Percentiles rank a stretch among this genome's conserved stretches.
Conservation (phyloP, 495 filamentous ascomycete genomes). For the Cercophora sp. region DNA sequence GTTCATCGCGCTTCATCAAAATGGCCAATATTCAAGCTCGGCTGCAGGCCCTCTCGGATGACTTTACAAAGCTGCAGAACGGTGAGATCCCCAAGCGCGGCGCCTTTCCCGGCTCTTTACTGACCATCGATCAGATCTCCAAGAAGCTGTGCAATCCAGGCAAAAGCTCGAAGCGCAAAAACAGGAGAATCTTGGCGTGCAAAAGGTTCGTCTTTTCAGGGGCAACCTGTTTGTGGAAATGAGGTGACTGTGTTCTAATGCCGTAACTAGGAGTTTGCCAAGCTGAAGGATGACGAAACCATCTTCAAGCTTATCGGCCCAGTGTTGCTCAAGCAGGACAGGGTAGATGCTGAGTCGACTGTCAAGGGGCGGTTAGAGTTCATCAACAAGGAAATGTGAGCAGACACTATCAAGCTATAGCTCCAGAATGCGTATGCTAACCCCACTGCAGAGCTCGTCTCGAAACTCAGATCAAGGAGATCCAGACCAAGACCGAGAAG, state of each 20-base stretch:
- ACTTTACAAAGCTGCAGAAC: conserved; percentile 81
- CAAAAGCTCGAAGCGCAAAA: conserved; percentile 92
- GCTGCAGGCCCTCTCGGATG: conserved; percentile 78
- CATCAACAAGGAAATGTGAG: conserved; percentile 88
- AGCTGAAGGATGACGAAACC: conserved; percentile 70
- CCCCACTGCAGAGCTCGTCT: conserved; percentile 59
- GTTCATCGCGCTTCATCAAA: neutral
- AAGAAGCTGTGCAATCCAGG: conserved; percentile 67
- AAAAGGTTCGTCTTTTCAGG: conserved; percentile 55
- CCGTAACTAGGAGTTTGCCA: conserved; percentile 65
- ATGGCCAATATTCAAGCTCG: conserved; percentile 52
- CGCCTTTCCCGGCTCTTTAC: too few species aligned
- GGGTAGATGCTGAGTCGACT: conserved; percentile 77
- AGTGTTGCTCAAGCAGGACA: conserved; percentile 91
- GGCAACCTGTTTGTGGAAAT: neutral
- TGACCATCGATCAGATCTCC: conserved; percentile 78
- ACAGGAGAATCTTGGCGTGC: conserved; percentile 85
- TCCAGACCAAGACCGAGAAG: conserved; percentile 76
- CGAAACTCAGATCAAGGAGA: conserved; percentile 73
- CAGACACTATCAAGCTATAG: neutral
- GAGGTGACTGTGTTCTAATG: neutral
- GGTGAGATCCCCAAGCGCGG: too few species aligned
- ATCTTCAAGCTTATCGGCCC: conserved; percentile 96
- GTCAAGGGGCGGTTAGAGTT: conserved; percentile 88
- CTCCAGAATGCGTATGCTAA: neutral